These are phyloP conservation scores for Pseudocercospora musae DNA, from an alignment of 2,329 filamentous ascomycete species.

Conservation along the genomic window DNA sequence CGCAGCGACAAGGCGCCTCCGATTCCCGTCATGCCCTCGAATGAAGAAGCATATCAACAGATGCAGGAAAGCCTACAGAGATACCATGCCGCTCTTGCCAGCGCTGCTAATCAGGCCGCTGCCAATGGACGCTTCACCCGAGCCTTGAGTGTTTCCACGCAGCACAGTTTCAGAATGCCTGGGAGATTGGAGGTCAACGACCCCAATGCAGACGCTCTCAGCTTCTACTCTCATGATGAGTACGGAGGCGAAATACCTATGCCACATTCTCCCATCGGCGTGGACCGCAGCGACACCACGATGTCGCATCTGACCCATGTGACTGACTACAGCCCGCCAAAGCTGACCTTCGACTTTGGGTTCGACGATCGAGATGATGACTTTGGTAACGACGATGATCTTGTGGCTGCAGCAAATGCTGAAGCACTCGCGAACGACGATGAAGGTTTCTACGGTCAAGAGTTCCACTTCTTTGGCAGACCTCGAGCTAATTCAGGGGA, in stretches of 20 bases:
- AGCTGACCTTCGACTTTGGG: constrained; percentile 39
- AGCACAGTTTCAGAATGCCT: constrained; percentile 6
- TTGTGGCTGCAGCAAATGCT: constrained; percentile 93
- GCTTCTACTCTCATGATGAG: constrained; percentile 23
- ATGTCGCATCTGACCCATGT: constrained; percentile 16
- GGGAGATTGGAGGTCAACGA: background rate
- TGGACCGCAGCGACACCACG: constrained; percentile 14
- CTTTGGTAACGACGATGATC: constrained; percentile 66
- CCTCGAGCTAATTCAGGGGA: constrained; percentile 43
- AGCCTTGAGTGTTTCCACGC: constrained; percentile 22
- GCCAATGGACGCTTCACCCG: constrained; percentile 72
- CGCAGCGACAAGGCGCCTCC: constrained; percentile 45
- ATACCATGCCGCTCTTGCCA: constrained; percentile 81
- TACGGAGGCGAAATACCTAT: constrained; percentile 13
- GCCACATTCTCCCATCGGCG: constrained; percentile 8
- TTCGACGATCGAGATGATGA: constrained; percentile 59
- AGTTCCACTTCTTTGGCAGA: constrained; percentile 90
- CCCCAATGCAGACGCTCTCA: constrained; percentile 10
- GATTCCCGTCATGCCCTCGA: constrained; percentile 46
- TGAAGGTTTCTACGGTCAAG: constrained; percentile 91
- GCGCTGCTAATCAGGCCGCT: constrained; percentile 73
- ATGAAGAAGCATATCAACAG: constrained; percentile 34
- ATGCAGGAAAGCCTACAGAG: constrained; percentile 61
- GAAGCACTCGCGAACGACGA: constrained; percentile 88
- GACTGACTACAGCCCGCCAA: constrained; percentile 27